Conservation (phyloP, 306 rosid species). For the Boehmeria nivea region DNA sequence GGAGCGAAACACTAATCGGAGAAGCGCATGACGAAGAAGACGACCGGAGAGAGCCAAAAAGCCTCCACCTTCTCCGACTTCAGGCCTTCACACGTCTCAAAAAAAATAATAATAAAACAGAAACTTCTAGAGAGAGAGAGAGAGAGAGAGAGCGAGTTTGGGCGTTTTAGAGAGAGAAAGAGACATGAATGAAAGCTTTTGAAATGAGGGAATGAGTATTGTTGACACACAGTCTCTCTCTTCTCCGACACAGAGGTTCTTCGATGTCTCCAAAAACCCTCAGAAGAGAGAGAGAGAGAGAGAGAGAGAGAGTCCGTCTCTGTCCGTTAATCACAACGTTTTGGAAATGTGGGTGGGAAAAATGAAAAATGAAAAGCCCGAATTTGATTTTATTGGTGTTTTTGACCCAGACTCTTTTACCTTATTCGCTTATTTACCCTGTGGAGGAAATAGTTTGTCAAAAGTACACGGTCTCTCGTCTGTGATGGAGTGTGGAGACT, state of each 20-base stretch:
- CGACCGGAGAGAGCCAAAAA: neutral
- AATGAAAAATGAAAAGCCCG: too few relatives aligned
- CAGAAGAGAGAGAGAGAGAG: constrained; percentile 7
- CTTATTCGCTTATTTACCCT: neutral
- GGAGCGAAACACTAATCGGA: neutral
- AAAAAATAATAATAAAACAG: neutral
- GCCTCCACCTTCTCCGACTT: neutral
- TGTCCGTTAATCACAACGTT: constrained; percentile 37
- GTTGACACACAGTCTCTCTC: constrained; percentile 15
- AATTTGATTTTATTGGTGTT: neutral
- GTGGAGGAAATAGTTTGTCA: too few relatives aligned
- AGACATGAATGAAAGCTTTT: neutral
- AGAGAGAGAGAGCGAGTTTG: neutral
- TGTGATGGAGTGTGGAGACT: too few relatives aligned
- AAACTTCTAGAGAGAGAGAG: neutral
- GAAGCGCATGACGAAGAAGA: constrained; percentile 9
- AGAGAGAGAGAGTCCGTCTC: neutral
- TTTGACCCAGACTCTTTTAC: neutral
- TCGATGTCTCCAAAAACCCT: constrained; percentile 26
- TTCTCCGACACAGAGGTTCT: constrained; percentile 18
- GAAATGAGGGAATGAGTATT: neutral
- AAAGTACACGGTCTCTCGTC: too few relatives aligned
- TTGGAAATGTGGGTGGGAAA: neutral
- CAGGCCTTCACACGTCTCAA: neutral
- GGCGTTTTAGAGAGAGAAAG: neutral